Evolutionary conservation across 2,329 filamentous ascomycete genomes (phyloP).

Genomic region (Pyrenophora teres): DNA sequence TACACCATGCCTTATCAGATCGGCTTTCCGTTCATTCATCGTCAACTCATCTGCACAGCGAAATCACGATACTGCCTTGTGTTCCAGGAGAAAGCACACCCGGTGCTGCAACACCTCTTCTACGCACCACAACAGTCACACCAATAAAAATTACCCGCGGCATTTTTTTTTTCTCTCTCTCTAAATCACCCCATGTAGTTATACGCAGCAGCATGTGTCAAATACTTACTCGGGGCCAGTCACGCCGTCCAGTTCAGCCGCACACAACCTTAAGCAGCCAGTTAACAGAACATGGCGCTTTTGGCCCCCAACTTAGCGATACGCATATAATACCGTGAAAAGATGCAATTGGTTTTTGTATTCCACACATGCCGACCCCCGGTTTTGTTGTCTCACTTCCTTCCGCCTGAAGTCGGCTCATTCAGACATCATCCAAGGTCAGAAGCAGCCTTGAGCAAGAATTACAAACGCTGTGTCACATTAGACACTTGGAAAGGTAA

Average conservation of each 20-base stretch:
- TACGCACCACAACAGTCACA: constrained; percentile 3
- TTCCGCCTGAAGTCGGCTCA: neutral
- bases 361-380: neutral
- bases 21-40: neutral
- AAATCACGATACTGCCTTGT: neutral
- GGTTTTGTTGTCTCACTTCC: neutral
- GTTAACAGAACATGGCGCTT: constrained; percentile 1
- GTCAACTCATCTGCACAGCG: neutral
- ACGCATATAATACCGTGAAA: constrained; percentile 5
- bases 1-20: no score
- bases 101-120: neutral
- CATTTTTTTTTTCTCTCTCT: neutral
- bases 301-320: constrained; percentile 16
- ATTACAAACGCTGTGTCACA: neutral
- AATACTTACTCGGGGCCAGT: neutral
- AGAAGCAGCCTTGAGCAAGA: neutral
- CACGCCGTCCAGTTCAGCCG: constrained; percentile 13
- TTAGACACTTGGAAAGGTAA: neutral
- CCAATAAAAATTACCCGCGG: neutral
- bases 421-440: no score
- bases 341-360: neutral
- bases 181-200: neutral
- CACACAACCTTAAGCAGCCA: constrained; percentile 14
- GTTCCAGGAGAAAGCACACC: neutral
- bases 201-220: neutral